A percentile compares a stretch with the other conserved stretches of the same genome.
phyloP scores from a whole-genome alignment of 192 early-diverging fungal genomes.

The Pilaira anomala region DNA sequence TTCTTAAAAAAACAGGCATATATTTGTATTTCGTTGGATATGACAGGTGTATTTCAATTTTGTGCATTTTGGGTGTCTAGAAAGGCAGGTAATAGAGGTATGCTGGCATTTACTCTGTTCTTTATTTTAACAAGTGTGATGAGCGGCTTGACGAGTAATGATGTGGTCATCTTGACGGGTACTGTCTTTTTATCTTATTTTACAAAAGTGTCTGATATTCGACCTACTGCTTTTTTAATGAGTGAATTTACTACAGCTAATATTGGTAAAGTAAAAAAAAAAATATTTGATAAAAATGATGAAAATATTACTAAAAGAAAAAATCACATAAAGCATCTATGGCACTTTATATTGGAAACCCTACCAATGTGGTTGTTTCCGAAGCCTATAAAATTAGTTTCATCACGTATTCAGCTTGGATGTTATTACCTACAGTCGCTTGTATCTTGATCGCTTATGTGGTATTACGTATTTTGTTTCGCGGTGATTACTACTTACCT shows the following conservation, averaged over 20 bases:
- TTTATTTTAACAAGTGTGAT: constrained; percentile 69
- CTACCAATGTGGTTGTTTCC: constrained; percentile 83
- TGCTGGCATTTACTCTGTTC: constrained; percentile 64
- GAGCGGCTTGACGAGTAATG: constrained; percentile 76
- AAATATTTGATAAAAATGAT: constrained; percentile 1
- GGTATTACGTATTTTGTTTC: constrained; percentile 50
- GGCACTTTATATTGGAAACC: constrained; percentile 85
- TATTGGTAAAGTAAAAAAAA: too few relatives aligned
- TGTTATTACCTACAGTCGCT: constrained; percentile 69
- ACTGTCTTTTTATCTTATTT: constrained; percentile 81
- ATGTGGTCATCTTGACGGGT: constrained; percentile 77
- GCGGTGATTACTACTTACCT: constrained; percentile 48
- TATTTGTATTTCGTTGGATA: constrained; percentile 81
- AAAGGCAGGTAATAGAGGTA: constrained; percentile 54
- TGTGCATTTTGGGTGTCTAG: constrained; percentile 72
- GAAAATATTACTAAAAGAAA: background rate
- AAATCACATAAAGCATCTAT: constrained; percentile 54
- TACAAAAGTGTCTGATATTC: constrained; percentile 57
- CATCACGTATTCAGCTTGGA: constrained; percentile 79
- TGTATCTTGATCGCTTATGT: constrained; percentile 52
- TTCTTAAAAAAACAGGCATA: constrained; percentile 50
- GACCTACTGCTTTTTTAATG: constrained; percentile 66
- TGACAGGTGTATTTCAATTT: constrained; percentile 77
- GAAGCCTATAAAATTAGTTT: constrained; percentile 74
- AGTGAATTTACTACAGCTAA: constrained; percentile 78